Percentiles rank a stretch among this genome's conserved stretches.
phyloP scores from a whole-genome alignment of 371 early-diverging fungal species.

The Syncephalastrum contaminatum region DNA sequence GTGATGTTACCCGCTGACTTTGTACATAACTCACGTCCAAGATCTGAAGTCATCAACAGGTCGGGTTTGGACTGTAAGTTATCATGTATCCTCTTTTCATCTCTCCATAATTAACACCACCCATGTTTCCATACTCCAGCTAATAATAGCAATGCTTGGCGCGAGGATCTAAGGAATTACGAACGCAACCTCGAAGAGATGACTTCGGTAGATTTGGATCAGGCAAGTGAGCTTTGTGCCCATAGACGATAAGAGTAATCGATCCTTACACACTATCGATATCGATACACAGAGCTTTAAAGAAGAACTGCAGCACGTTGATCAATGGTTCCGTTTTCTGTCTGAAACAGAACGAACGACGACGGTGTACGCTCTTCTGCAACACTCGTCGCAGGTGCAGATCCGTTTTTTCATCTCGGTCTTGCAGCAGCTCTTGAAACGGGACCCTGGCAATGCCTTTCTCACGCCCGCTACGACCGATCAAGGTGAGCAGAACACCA shows the following conservation, averaged over 20 bases:
- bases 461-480: conserved; percentile 63
- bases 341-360: conserved; percentile 90
- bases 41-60: too few relatives aligned
- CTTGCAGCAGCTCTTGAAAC: conserved; percentile 83
- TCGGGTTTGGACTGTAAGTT: too few relatives aligned
- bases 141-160: conserved; percentile 82
- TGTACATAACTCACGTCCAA: too few relatives aligned
- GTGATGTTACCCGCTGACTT: too few relatives aligned
- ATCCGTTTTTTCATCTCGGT: conserved; percentile 91
- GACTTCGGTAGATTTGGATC: conserved; percentile 86
- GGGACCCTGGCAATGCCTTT: conserved; percentile 56
- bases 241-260: conserved; percentile 1
- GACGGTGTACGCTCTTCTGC: conserved; percentile 86
- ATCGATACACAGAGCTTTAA: conserved; percentile 60
- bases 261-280: background rate
- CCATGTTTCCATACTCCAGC: conserved; percentile 25
- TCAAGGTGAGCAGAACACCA: conserved; percentile 46
- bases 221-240: conserved; percentile 30
- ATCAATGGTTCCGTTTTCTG: conserved; percentile 92
- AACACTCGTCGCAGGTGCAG: conserved; percentile 87
- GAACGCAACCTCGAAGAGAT: conserved; percentile 93
- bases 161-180: conserved; percentile 86
- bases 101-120: background rate
- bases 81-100: background rate
- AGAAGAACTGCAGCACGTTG: conserved; percentile 90